Base-by-base conservation (phyloP, 1,284 basidiomycete genomes). In the Neonothopanus nambi region DNA sequence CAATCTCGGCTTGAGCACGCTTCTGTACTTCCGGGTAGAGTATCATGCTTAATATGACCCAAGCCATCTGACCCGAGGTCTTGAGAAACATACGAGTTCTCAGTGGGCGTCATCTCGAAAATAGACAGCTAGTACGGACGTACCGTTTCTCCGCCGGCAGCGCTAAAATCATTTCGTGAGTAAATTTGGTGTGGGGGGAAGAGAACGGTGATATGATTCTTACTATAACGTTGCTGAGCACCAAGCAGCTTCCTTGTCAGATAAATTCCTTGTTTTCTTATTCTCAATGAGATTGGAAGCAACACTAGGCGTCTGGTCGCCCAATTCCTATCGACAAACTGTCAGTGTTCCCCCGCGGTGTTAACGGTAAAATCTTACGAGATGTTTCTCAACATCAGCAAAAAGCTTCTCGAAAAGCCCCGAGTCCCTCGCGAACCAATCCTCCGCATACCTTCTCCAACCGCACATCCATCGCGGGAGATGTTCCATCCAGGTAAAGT, bases 401-500 rank as follows among this genome's bases (percentile, higher is more conserved):
- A 55, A 53, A 24, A 57, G 23, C n/a, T 39, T 38, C 18, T 55
- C 50, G 21, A 59, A 59, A 39, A 57, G 23, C 3, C 38, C 42
- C 13, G 53, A 53, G 26, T 59, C 52, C 26, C 20, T 13, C 15
- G n/a, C 20, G 24, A 57, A 59, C 20, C 20, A 41, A 30, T 48
- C 50, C 47, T 59, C 58, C 8, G 56, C 58, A 43, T 57, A 55
- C 5, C 53, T 52, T 30, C 53, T 42, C 58, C 58, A 59, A 17
- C 41, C 18, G 17, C 51, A 52, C 52, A 57, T 57, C 58, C 52
- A 59, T 33, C 58, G n/a, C 12, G 58, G 58, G 13, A 59, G 55
- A 20, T 57, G 23, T 45, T 52, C 42, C 52, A 59, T 51, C 58
- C 58, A 57, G 7, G 55, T 56, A 63, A 50, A 69, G 73, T 61